Evolutionary conservation across 2,329 filamentous ascomycete species (phyloP), one percentile per base, ranked within the genome.

Genomic region (Penicillium sp.): DNA sequence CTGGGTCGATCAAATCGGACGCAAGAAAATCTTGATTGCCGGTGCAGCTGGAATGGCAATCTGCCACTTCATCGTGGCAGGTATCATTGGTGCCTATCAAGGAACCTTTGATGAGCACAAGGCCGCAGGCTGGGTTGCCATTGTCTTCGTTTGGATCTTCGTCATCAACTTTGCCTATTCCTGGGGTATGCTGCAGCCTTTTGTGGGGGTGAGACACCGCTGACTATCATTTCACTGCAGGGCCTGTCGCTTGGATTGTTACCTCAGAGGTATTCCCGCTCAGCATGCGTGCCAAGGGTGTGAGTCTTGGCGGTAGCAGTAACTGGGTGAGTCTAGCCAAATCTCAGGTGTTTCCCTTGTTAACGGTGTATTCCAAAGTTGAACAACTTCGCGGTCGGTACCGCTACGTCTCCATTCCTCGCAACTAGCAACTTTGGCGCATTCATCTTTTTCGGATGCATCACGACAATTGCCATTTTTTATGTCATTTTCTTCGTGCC

Each of bases 221-320:
- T 53, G 32, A 43, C 40, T 21, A 42, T 48, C 8, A n/a, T 27
- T 14, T 7, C 16, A 47, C 44, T 29, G 6, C 31, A 64, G 67
- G 67, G 0, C 88, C 88, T 2, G 87, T 86, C 58, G 82, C 86
- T 0, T 92, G 89, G 88, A 89, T 90, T 57, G 80, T 92, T 45
- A 81, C 89, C 1, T 84, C 86, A 1, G 88, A 91, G 71, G 84
- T 91, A 44, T 92, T 86, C 84, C 88, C 88, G 0, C 73, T 91
- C 4, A 86, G 82, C 56, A 86, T 86, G 29, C 81, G 87, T 1
- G 83, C 89, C 1, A 89, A 90, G 57, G 72, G 73, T 6, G 65
- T 69, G 13, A 64, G 61, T 58, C 58, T 73, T 4, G 66, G 67
- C 16, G 72, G 68, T 6, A 66, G 65, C 24, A 64, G 61, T 16